Evolutionary conservation across 805 yeast genomes (phyloP), one percentile per base, ranked within the genome.

Genomic region (Candida gorgasii): DNA sequence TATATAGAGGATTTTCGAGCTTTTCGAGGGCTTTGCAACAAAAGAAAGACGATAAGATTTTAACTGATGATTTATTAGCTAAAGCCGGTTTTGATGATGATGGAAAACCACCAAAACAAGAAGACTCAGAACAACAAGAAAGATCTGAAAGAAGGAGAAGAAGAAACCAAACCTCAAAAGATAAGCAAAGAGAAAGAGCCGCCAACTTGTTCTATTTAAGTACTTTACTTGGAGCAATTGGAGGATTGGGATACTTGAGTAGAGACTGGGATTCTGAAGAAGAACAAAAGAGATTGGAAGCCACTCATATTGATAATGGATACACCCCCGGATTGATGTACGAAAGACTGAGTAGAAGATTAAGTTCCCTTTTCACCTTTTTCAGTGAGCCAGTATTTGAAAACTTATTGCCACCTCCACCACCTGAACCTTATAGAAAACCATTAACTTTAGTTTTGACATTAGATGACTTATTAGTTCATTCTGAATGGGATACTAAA

Each of bases 301-400:
- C 72, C 34, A 30, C 39, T 17, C 75, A 68, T 17, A 72, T 84
- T 47, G 75, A 67, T 24, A 78, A 84, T 58, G 97, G 96, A 0
- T 83, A 78, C 59, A 61, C 84, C 5, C 84, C 88, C 5, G 66
- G 59, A 14, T 72, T 79, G 39, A 77, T 89, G 69, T 84, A 80
- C 70, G 73, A 71, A 17, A 78, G 99, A 59, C 75, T 86, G 52
- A 73, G 63, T 49, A 80, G 81, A 44, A 80, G 99, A 69, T 74
- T 84, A 46, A 73, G 80, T 44, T 83, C 88, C 31, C 75, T 88
- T 46, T 84, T 89, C 61, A 82, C 84, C 36, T 84, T 85, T 49
- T 92, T 92, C 72, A 82, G 86, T 48, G 98, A 92, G 52, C 99
- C 99, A 9, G 95, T 88, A 13, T 89, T 86, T 62, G 95, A 89